Conservation (phyloP, 2,329 filamentous ascomycete genomes). For the Trichoderma arundinaceum region DNA sequence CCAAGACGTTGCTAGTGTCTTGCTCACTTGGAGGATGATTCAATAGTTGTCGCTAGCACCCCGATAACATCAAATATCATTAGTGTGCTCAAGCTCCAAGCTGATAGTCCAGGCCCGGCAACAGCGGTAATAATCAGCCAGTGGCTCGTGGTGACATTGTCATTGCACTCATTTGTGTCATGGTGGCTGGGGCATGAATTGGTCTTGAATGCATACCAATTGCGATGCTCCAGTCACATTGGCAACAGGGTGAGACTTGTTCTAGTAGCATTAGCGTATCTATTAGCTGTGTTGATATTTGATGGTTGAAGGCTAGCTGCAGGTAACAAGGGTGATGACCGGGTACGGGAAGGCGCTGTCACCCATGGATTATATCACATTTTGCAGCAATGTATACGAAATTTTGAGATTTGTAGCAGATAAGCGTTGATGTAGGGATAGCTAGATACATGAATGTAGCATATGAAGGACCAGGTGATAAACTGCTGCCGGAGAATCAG, state of each 20-base stretch:
- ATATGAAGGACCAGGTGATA: too few species aligned
- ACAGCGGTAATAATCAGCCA: neutral
- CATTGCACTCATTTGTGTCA: neutral
- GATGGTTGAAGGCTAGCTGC: too few species aligned
- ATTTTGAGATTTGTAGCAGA: neutral
- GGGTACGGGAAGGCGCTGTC: too few species aligned
- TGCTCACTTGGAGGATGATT: neutral
- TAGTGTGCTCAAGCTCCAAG: neutral
- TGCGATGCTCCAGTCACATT: neutral
- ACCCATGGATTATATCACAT: neutral
- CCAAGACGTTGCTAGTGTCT: neutral
- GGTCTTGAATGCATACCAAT: neutral
- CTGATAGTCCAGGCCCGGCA: neutral
- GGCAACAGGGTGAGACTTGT: neutral
- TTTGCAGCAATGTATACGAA: neutral
- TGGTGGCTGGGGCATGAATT: neutral
- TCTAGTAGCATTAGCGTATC: neutral
- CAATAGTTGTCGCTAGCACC: neutral
- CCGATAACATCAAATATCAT: neutral
- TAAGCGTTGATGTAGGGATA: too few species aligned
- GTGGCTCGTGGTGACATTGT: neutral
- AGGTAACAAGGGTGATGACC: neutral
- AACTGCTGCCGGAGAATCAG: too few species aligned
- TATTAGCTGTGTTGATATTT: neutral
- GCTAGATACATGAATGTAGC: too few species aligned